Percentiles rank a stretch among this genome's conserved stretches.
These are phyloP conservation scores for Plectranthus barbatus DNA, from an alignment of 257 asterid genomes.

Conservation along the genomic window DNA sequence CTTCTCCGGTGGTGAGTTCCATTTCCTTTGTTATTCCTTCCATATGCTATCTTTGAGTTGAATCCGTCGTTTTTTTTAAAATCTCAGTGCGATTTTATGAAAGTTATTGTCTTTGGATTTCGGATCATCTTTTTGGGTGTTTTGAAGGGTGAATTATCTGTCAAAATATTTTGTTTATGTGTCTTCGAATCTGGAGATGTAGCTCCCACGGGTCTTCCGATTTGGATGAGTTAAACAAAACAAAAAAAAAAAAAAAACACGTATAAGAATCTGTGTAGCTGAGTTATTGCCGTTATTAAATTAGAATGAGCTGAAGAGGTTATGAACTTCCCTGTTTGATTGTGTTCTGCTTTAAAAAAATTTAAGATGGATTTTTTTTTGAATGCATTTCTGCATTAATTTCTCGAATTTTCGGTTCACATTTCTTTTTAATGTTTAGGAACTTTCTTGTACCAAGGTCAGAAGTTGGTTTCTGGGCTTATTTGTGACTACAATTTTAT, in stretches of 20 bases:
- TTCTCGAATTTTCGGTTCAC: not conserved
- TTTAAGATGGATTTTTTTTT: not conserved
- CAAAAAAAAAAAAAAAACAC: not conserved
- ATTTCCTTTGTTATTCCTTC: not conserved
- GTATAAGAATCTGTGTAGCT: not conserved
- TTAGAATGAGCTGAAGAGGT: not conserved
- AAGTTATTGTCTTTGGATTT: conserved; percentile 6
- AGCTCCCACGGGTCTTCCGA: not conserved
- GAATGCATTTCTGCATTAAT: not conserved
- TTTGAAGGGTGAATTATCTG: not conserved
- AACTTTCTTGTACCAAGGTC: not conserved
- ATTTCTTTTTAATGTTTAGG: conserved; percentile 3
- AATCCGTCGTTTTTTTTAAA: not conserved
- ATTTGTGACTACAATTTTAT: not conserved
- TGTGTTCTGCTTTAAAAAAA: not conserved
- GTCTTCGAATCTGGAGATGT: not conserved
- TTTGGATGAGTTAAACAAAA: not conserved
- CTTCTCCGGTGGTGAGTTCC: conserved; percentile 29
- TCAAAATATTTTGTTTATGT: not conserved
- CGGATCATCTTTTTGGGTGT: not conserved
- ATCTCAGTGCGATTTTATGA: not conserved
- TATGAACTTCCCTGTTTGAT: not conserved
- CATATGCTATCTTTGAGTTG: not conserved
- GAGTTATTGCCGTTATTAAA: not conserved
- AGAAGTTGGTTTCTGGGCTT: not conserved